Evolutionary conservation across 345 rosid species (phyloP).

Genomic region (Garcia nutans): DNA sequence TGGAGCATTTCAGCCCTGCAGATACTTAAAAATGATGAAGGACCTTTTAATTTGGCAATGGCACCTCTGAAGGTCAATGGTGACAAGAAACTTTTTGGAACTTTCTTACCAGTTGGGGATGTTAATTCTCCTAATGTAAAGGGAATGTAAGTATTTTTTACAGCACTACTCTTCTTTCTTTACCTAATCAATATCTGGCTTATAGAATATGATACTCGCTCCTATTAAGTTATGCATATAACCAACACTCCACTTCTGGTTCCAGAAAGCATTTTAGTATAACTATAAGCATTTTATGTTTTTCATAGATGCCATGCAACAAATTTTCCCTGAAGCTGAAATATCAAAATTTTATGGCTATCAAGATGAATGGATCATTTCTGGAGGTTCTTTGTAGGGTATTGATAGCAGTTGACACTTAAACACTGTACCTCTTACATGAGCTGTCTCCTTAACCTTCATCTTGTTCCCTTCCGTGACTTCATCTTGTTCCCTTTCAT

Average conservation of each 20-base stretch:
- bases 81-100: slow-evolving; percentile 87
- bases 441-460: background rate
- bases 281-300: background rate
- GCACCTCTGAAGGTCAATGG: slow-evolving; percentile 85
- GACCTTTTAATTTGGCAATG: slow-evolving; percentile 95
- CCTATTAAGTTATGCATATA: background rate
- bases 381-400: background rate
- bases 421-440: background rate
- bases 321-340: background rate
- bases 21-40: slow-evolving; percentile 66
- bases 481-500: background rate
- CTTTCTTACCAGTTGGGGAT: slow-evolving; percentile 84
- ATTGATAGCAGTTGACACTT: background rate
- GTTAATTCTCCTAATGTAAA: slow-evolving; percentile 62
- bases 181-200: background rate
- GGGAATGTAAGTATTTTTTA: slow-evolving; percentile 68
- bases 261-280: background rate
- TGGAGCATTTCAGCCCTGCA: slow-evolving; percentile 96
- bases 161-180: background rate
- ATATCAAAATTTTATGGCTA: background rate
- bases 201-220: background rate
- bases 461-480: too few species aligned
- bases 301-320: background rate
- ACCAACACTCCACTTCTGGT: background rate
- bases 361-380: background rate